These are phyloP conservation scores for Emmonsia crescens DNA, from an alignment of 2,329 filamentous ascomycete genomes.

Conservation along the genomic window DNA sequence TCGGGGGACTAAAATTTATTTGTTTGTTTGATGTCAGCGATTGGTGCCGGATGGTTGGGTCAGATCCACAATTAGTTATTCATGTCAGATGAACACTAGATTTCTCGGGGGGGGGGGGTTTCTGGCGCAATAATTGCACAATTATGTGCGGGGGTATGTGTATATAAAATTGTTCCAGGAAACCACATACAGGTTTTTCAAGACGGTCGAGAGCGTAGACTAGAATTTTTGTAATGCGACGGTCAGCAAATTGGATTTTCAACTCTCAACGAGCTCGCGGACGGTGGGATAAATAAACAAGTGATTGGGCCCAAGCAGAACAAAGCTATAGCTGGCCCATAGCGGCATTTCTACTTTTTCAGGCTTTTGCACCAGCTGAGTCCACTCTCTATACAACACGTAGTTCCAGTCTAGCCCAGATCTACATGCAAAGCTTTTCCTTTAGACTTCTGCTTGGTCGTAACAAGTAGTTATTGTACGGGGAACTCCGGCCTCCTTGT, in stretches of 20 bases:
- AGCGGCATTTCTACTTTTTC: not conserved
- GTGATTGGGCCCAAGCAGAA: not conserved
- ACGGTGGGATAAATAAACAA: not conserved
- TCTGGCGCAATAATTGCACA: not conserved
- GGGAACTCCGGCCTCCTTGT: not conserved
- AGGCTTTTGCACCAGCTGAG: not conserved
- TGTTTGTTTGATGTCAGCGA: not conserved
- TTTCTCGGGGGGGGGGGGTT: not conserved
- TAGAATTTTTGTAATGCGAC: not conserved
- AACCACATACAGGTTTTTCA: slow-evolving; percentile 12
- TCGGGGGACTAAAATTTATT: slow-evolving; percentile 35
- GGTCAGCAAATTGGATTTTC: not conserved
- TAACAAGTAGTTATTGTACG: not conserved
- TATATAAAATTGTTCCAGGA: not conserved
- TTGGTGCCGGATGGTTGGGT: not conserved
- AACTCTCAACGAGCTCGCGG: not conserved
- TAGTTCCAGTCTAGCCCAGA: not conserved
- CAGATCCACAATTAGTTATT: not conserved
- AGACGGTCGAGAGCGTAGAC: slow-evolving; percentile 27
- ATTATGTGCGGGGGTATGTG: not conserved
- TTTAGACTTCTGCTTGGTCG: not conserved
- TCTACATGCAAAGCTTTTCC: not conserved
- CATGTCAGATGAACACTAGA: not conserved
- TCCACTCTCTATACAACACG: not conserved
- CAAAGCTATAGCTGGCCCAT: not conserved